Conservation (phyloP, 2,329 filamentous ascomycete genomes). For the Chaetomium olivaceum region DNA sequence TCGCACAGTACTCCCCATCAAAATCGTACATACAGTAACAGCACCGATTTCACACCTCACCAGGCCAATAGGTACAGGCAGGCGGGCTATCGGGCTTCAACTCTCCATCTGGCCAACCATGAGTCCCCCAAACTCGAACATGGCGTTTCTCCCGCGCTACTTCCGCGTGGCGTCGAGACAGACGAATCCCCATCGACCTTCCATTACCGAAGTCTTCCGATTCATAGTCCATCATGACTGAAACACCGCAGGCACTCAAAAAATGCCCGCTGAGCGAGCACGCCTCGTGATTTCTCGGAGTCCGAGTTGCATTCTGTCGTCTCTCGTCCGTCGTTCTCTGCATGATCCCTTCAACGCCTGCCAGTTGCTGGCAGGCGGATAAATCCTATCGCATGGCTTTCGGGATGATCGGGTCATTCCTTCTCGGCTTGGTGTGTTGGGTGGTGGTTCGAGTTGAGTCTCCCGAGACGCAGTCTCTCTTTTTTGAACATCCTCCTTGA, state of each 20-base stretch:
- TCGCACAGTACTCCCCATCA: background rate
- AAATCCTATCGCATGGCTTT: background rate
- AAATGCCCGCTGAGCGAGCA: background rate
- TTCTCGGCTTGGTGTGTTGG: background rate
- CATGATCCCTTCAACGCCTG: background rate
- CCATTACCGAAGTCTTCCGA: background rate
- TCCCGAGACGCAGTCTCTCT: background rate
- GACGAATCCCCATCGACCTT: background rate
- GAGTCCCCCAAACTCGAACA: background rate
- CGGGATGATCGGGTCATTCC: background rate
- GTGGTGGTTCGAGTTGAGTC: background rate
- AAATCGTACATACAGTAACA: background rate
- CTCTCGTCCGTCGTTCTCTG: no score
- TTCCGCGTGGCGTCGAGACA: background rate
- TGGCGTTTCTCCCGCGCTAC: background rate
- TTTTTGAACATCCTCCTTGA: background rate
- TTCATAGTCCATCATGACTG: background rate
- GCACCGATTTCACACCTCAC: background rate
- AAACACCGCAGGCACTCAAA: background rate
- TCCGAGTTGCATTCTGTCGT: background rate
- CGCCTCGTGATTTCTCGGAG: background rate
- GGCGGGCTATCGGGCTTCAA: background rate
- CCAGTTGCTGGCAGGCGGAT: background rate
- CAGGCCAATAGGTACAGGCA: background rate
- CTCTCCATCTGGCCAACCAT: background rate